Evolutionary conservation across 2,329 filamentous ascomycete genomes (phyloP).

Genomic region (Phaeosphaeriaceae sp.): DNA sequence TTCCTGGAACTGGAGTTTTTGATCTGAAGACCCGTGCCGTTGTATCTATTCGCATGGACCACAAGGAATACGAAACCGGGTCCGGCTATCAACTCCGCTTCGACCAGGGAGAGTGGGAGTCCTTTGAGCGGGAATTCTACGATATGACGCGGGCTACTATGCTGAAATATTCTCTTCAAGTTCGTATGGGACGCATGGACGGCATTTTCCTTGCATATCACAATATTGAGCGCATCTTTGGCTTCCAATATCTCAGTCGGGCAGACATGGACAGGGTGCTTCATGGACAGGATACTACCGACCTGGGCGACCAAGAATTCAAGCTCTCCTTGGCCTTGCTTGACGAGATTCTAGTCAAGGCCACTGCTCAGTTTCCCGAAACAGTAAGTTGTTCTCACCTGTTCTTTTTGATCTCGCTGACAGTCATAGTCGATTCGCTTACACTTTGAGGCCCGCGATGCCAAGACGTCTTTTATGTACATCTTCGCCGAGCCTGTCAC

Average conservation of each 20-base stretch:
- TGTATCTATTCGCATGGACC: constrained; percentile 88
- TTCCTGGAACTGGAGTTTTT: constrained; percentile 93
- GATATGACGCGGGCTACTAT: constrained; percentile 96
- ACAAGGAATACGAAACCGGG: constrained; percentile 73
- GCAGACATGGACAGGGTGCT: constrained; percentile 87
- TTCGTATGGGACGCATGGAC: constrained; percentile 97
- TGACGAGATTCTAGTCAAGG: constrained; percentile 79
- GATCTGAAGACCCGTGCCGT: constrained; percentile 96
- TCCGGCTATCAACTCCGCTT: constrained; percentile 85
- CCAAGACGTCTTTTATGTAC: constrained; percentile 74
- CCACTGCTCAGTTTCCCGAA: constrained; percentile 76
- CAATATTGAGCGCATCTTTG: constrained; percentile 93
- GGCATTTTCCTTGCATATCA: constrained; percentile 97
- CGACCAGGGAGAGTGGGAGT: constrained; percentile 81
- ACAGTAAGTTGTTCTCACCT: constrained; percentile 48
- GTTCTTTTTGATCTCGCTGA: constrained; percentile 11
- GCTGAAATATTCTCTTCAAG: constrained; percentile 95
- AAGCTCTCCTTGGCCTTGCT: constrained; percentile 78
- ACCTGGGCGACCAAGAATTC: constrained; percentile 84
- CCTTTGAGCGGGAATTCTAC: constrained; percentile 93
- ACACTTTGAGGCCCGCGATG: constrained; percentile 78
- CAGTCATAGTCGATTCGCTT: constrained; percentile 70
- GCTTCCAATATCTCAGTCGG: constrained; percentile 92
- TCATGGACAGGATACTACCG: constrained; percentile 74
- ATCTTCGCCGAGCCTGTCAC: constrained; percentile 88